Conservation (phyloP, 2,329 filamentous ascomycete species). For the Aquanectria penicillioides region DNA sequence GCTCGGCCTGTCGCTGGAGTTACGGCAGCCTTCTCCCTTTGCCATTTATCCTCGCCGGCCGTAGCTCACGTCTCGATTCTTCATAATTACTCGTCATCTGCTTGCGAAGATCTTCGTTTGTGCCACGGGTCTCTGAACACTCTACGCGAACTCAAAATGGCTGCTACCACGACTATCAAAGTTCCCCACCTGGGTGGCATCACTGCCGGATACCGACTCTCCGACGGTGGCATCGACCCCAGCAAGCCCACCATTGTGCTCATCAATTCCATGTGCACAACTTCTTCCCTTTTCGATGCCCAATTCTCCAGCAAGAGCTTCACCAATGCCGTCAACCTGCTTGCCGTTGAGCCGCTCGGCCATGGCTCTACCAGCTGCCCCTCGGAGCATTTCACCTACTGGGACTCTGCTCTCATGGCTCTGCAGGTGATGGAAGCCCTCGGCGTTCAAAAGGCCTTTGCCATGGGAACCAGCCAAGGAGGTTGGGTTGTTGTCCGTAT, state of each 20-base stretch:
- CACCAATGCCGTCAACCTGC: constrained; percentile 55
- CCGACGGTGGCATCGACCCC: constrained; percentile 55
- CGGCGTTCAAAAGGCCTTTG: constrained; percentile 58
- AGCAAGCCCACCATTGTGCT: constrained; percentile 62
- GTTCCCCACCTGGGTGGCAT: constrained; percentile 61
- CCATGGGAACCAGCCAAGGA: constrained; percentile 62
- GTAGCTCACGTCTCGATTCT: too few species aligned
- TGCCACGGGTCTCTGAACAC: background rate
- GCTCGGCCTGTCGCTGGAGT: background rate
- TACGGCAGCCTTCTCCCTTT: background rate
- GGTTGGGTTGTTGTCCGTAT: constrained; percentile 62
- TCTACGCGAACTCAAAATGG: constrained; percentile 40
- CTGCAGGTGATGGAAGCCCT: constrained; percentile 65
- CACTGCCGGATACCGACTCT: constrained; percentile 56
- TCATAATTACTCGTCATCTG: too few species aligned
- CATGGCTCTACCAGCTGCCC: constrained; percentile 57
- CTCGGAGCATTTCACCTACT: constrained; percentile 64
- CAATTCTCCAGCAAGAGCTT: constrained; percentile 55
- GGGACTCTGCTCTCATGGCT: constrained; percentile 64
- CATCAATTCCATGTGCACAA: constrained; percentile 63
- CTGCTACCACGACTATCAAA: constrained; percentile 53
- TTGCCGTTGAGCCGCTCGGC: constrained; percentile 64
- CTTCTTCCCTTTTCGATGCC: constrained; percentile 54
- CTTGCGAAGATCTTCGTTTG: background rate
- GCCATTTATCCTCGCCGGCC: too few species aligned